A percentile compares a stretch with the other conserved stretches of the same genome.
Conservation (phyloP, 441 rosid species). For the Breynia disticha region DNA sequence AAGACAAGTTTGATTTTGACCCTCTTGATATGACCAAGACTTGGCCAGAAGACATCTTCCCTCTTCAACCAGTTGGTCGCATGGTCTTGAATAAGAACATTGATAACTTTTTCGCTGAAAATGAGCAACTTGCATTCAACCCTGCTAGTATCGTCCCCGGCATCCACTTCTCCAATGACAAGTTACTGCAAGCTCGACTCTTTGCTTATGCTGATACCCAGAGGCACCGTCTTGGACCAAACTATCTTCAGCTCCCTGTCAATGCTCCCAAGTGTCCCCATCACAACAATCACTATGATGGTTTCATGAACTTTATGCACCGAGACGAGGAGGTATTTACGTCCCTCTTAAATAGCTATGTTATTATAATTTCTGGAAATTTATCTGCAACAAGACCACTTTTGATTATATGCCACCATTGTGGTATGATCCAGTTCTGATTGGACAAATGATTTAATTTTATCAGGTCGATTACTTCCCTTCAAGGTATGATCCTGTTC, state of each 20-base stretch:
- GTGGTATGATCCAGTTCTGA: conserved; percentile 16
- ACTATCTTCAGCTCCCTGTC: conserved; percentile 84
- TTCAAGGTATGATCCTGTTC: conserved; percentile 69
- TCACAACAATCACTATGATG: conserved; percentile 92
- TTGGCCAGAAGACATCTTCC: conserved; percentile 96
- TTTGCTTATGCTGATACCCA: conserved; percentile 93
- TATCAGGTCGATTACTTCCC: conserved; percentile 87
- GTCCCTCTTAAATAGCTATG: not conserved
- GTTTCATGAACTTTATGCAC: conserved; percentile 93
- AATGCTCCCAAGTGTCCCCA: conserved; percentile 93
- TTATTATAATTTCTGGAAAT: not conserved
- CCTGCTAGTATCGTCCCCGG: conserved; percentile 96
- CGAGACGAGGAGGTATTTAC: conserved; percentile 74
- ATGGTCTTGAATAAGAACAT: conserved; percentile 95
- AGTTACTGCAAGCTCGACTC: conserved; percentile 77
- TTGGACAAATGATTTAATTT: conserved; percentile 10
- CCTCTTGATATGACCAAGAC: conserved; percentile 95
- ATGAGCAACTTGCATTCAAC: conserved; percentile 91
- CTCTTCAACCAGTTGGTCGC: conserved; percentile 94
- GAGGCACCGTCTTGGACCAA: conserved; percentile 99
- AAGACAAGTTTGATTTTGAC: conserved; percentile 77
- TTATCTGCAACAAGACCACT: not conserved
- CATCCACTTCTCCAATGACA: conserved; percentile 80
- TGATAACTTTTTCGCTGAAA: conserved; percentile 92
- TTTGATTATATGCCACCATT: too few species aligned